A percentile compares a stretch with the other conserved stretches of the same genome.
phyloP scores from a whole-genome alignment of 345 rosid species.

The Eucalyptus cloeziana region DNA sequence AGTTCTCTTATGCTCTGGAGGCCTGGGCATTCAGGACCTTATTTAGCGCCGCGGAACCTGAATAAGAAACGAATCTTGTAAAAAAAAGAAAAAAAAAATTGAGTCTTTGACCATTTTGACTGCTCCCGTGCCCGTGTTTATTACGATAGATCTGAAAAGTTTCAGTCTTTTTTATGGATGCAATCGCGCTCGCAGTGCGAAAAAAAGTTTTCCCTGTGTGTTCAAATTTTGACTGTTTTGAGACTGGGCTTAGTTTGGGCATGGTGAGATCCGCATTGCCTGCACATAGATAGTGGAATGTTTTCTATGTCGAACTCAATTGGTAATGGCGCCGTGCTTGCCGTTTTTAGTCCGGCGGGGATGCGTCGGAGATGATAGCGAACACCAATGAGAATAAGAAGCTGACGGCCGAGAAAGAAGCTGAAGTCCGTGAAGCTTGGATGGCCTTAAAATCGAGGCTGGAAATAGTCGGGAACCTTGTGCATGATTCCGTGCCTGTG shows the following conservation, averaged over 20 bases:
- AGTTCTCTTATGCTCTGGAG: background rate
- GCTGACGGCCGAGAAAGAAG: constrained; percentile 37
- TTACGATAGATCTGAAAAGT: background rate
- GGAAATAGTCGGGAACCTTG: constrained; percentile 66
- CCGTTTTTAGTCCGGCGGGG: constrained; percentile 24
- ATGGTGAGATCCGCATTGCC: background rate
- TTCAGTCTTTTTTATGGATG: background rate
- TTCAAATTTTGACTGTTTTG: background rate
- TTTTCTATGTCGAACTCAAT: background rate
- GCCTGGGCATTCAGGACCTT: background rate
- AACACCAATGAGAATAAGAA: constrained; percentile 45
- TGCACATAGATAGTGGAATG: background rate
- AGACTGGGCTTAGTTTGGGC: background rate
- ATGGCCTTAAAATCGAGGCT: constrained; percentile 41
- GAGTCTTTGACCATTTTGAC: background rate
- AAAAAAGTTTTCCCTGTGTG: background rate
- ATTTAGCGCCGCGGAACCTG: background rate
- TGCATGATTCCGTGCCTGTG: constrained; percentile 84
- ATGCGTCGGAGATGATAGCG: constrained; percentile 43
- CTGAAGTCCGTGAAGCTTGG: constrained; percentile 59
- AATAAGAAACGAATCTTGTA: background rate
- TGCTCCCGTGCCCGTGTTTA: background rate
- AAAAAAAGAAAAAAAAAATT: too few relatives aligned
- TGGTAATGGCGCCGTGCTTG: background rate
- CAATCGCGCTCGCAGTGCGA: background rate